Conservation (phyloP, 495 filamentous ascomycete genomes). For the Penicillium nucicola region DNA sequence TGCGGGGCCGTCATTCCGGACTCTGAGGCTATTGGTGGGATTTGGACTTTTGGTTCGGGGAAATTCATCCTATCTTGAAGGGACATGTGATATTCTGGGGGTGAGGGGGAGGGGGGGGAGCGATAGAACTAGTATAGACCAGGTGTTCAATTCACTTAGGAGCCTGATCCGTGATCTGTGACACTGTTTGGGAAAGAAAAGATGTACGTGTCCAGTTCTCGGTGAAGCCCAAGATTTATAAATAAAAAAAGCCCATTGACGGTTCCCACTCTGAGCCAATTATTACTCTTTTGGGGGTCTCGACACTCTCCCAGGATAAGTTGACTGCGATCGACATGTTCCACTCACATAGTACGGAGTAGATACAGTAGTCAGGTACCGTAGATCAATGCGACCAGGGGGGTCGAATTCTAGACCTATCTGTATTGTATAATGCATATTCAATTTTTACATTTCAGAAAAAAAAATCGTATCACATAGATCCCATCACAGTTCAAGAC, state of each 20-base stretch:
- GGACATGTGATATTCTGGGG: conserved; percentile 7
- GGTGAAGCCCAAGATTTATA: conserved; percentile 15
- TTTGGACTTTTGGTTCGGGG: not conserved
- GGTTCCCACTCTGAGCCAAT: conserved; percentile 12
- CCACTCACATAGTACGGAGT: no score
- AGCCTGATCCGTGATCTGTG: no score
- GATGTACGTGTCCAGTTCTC: conserved; percentile 19
- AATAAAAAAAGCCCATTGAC: not conserved
- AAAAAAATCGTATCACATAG: no score
- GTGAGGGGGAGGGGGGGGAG: not conserved
- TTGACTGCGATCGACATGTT: no score
- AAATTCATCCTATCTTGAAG: not conserved
- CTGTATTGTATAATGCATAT: no score
- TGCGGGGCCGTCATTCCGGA: conserved; percentile 38
- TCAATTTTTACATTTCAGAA: no score
- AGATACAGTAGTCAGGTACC: no score
- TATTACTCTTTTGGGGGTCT: conserved; percentile 10
- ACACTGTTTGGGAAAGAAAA: no score
- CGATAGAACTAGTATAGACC: not conserved
- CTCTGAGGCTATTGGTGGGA: conserved; percentile 18
- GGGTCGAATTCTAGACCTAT: no score
- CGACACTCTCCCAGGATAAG: conserved; percentile 19
- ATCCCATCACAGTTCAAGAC: no score
- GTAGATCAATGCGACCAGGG: no score
- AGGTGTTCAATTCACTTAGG: no score